Evolutionary conservation across 768 basidiomycete species (phyloP).

Genomic region (Naganishia antarctica): DNA sequence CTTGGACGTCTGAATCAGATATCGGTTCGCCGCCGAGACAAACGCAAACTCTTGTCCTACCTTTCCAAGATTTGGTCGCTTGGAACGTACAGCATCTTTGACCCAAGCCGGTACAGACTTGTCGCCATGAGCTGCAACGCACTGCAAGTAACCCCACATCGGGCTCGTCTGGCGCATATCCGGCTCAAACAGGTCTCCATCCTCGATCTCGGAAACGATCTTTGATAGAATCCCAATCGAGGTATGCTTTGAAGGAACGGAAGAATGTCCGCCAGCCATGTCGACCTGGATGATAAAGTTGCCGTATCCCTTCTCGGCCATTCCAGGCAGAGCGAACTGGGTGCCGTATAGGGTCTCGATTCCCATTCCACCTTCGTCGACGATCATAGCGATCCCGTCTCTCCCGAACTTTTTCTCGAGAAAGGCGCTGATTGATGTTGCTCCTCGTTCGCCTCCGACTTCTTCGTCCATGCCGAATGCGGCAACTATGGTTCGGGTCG

Average conservation of each 20-base stretch:
- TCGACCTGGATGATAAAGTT: slow-evolving; percentile 42
- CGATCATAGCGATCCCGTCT: slow-evolving; percentile 66
- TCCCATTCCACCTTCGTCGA: slow-evolving; percentile 78
- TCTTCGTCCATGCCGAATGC: slow-evolving; percentile 28
- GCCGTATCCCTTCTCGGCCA: slow-evolving; percentile 49
- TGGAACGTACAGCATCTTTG: slow-evolving; percentile 37
- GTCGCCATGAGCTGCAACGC: slow-evolving; percentile 59
- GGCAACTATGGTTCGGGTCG: slow-evolving; percentile 14
- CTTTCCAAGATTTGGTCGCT: slow-evolving; percentile 40
- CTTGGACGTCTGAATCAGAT: slow-evolving; percentile 56
- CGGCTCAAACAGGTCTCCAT: slow-evolving; percentile 20
- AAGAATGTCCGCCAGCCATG: slow-evolving; percentile 64
- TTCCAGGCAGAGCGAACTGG: slow-evolving; percentile 43
- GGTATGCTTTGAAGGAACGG: slow-evolving; percentile 30
- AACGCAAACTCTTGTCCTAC: slow-evolving; percentile 53
- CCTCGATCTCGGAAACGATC: slow-evolving; percentile 64
- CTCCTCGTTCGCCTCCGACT: slow-evolving; percentile 35
- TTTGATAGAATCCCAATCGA: slow-evolving; percentile 72
- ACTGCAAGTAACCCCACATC: slow-evolving; percentile 54
- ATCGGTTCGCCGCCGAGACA: slow-evolving; percentile 39
- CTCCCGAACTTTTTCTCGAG: slow-evolving; percentile 64
- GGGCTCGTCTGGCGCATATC: slow-evolving; percentile 10
- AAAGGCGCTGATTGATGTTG: slow-evolving; percentile 49
- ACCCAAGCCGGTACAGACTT: slow-evolving; percentile 59
- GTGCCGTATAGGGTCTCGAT: slow-evolving; percentile 42